phyloP scores from a whole-genome alignment of 2,329 filamentous ascomycete species.

The Cytospora piceicola region DNA sequence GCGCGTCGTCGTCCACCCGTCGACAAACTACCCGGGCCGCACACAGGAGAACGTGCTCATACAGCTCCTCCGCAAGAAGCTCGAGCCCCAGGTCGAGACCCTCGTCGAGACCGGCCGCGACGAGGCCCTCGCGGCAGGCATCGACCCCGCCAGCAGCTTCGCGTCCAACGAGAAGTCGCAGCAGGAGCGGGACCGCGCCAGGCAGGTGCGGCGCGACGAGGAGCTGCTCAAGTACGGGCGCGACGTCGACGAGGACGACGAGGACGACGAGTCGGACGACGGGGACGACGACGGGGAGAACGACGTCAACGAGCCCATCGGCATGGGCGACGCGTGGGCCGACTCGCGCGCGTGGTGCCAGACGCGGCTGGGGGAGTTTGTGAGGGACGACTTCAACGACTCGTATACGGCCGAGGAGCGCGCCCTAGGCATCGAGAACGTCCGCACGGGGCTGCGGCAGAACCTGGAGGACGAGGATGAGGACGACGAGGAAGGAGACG shows the following conservation, averaged over 20 bases:
- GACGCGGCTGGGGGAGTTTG: constrained; percentile 43
- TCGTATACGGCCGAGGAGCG: constrained; percentile 75
- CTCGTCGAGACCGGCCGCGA: constrained; percentile 68
- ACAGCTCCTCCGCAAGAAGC: constrained; percentile 78
- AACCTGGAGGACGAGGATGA: constrained; percentile 55
- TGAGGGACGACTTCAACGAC: constrained; percentile 57
- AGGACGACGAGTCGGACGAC: constrained; percentile 36
- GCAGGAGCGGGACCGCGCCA: constrained; percentile 44
- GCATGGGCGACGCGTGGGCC: constrained; percentile 45
- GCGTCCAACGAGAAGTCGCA: constrained; percentile 55
- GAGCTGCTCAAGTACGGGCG: constrained; percentile 49
- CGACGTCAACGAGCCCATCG: constrained; percentile 43
- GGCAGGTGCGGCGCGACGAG: constrained; percentile 29
- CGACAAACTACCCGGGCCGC: constrained; percentile 73
- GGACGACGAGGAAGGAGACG: constrained; percentile 60
- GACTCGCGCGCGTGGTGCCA: constrained; percentile 40
- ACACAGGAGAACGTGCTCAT: constrained; percentile 68
- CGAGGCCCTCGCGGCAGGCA: constrained; percentile 43
- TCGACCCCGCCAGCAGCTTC: constrained; percentile 37
- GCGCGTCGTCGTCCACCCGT: constrained; percentile 74
- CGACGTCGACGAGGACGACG: constrained; percentile 33
- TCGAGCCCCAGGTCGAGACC: constrained; percentile 76
- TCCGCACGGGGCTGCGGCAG: constrained; percentile 71
- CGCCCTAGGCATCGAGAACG: constrained; percentile 66
- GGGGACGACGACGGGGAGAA: constrained; percentile 43